Conservation (phyloP, 208 protist genomes). For the Leptomonas pyrrhocoris region DNA sequence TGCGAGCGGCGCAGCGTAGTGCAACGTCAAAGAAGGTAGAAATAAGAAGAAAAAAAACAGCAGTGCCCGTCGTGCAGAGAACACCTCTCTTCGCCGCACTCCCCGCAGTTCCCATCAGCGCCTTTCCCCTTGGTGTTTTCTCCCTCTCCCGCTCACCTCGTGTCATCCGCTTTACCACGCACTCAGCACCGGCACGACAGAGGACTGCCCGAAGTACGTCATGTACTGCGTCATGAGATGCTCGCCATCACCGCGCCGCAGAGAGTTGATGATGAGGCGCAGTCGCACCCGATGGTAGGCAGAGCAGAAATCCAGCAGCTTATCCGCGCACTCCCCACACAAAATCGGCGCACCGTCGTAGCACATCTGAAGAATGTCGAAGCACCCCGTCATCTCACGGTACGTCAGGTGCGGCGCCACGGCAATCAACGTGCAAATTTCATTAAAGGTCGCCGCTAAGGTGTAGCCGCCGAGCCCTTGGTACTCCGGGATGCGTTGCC, state of each 20-base stretch:
- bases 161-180: slow-evolving; percentile 19
- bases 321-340: slow-evolving; percentile 51
- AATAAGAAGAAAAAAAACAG: no score
- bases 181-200: slow-evolving; percentile 32
- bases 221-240: slow-evolving; percentile 61
- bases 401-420: slow-evolving; percentile 52
- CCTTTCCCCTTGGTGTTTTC: no score
- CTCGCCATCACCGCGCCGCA: slow-evolving; percentile 38
- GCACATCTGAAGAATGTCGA: slow-evolving; percentile 56
- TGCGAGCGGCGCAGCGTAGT: no score
- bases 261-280: slow-evolving; percentile 60
- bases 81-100: no score
- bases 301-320: slow-evolving; percentile 74
- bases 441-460: slow-evolving; percentile 58
- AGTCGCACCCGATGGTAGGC: slow-evolving; percentile 91
- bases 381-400: slow-evolving; percentile 53
- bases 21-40: no score
- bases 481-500: slow-evolving; percentile 28
- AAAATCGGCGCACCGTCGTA: slow-evolving; percentile 41
- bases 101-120: no score
- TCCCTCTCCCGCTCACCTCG: neutral
- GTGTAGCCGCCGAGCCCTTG: slow-evolving; percentile 32
- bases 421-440: slow-evolving; percentile 61
- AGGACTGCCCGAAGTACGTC: slow-evolving; percentile 67
- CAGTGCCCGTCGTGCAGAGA: no score